These are phyloP conservation scores for Aspergillus piperis DNA, from an alignment of 2,329 filamentous ascomycete genomes.

Conservation along the genomic window DNA sequence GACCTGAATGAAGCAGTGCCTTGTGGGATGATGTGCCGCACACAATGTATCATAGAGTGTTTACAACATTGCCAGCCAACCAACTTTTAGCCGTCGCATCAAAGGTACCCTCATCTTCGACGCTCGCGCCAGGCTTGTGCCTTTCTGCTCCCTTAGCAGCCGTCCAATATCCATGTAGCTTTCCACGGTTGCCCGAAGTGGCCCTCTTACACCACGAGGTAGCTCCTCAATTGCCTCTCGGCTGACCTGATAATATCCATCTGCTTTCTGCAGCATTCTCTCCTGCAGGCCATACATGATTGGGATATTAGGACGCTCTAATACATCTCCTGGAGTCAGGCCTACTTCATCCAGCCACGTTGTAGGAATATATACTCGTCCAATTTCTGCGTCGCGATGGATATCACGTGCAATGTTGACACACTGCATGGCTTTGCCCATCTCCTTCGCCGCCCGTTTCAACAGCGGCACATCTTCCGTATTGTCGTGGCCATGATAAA, in stretches of 20 bases:
- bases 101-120: background rate
- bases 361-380: conserved; percentile 68
- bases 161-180: conserved; percentile 74
- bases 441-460: conserved; percentile 39
- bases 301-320: conserved; percentile 6
- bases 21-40: too few species aligned
- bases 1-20: too few species aligned
- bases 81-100: background rate
- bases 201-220: conserved; percentile 61
- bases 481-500: background rate
- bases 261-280: conserved; percentile 61
- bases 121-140: background rate
- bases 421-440: conserved; percentile 76
- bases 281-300: conserved; percentile 47
- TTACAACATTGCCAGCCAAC: conserved; percentile 1
- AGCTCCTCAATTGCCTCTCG: conserved; percentile 61
- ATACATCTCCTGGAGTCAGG: conserved; percentile 33
- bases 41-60: too few species aligned
- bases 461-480: background rate
- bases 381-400: conserved; percentile 64
- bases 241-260: conserved; percentile 59
- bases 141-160: background rate
- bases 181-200: conserved; percentile 69
- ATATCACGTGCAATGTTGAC: conserved; percentile 77
- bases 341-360: conserved; percentile 63